Evolutionary conservation across 2,329 filamentous ascomycete genomes (phyloP).

Genomic region (Apiospora marii): DNA sequence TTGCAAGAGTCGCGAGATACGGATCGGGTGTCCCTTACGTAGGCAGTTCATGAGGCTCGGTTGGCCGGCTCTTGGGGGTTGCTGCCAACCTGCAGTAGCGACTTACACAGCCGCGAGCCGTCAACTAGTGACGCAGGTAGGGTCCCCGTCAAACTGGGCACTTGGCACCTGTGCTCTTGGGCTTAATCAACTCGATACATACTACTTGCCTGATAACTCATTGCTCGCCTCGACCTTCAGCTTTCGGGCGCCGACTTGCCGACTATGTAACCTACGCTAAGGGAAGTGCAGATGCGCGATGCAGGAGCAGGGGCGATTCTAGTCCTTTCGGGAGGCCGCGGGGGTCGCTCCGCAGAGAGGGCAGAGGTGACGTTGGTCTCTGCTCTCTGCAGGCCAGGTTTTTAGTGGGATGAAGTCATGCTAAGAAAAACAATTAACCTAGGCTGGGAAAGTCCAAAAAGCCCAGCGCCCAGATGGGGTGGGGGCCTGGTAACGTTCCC

Average conservation of each 20-base stretch:
- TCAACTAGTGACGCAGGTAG: slow-evolving; percentile 1
- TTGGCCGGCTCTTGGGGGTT: background rate
- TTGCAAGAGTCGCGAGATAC: background rate
- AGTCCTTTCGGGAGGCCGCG: background rate
- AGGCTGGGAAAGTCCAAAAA: too few relatives aligned
- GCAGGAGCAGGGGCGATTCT: slow-evolving; percentile 1
- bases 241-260: background rate
- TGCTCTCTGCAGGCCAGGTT: background rate
- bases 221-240: background rate
- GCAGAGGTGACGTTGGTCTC: background rate
- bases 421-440: background rate
- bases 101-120: background rate
- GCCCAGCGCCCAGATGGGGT: background rate
- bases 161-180: background rate
- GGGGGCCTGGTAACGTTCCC: background rate
- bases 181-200: background rate
- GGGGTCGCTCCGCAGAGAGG: background rate
- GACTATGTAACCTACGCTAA: too few relatives aligned
- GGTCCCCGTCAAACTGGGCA: slow-evolving; percentile 2
- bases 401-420: background rate
- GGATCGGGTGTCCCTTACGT: background rate
- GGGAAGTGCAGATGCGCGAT: background rate
- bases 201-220: too few relatives aligned
- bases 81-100: background rate
- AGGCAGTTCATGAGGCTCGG: background rate